These are phyloP conservation scores for Cucumis sativus DNA, from an alignment of 306 rosid species.

Conservation along the genomic window Cucumber_9930_V3 NC_026656.2:10196501-10197000, in stretches of 20 bases:
- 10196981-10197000: neutral
- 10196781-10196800: neutral
- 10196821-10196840: neutral
- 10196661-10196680: conserved; percentile 34
- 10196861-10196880: neutral
- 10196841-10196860: neutral
- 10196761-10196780: neutral
- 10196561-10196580: conserved; percentile 2
- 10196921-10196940: neutral
- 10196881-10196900: neutral
- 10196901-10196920: neutral
- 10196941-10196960: neutral
- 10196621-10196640: conserved; percentile 72
- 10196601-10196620: conserved; percentile 51
- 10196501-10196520: conserved; percentile 10
- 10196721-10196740: neutral
- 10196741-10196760: neutral
- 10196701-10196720: neutral
- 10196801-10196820: neutral
- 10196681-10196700: too few relatives aligned
- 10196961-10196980: neutral
- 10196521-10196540: neutral
- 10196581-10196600: conserved; percentile 36
- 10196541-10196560: neutral
- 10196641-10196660: conserved; percentile 76